Conservation (phyloP, 352 stramenopile species). For the Detonula confervacea region DNA sequence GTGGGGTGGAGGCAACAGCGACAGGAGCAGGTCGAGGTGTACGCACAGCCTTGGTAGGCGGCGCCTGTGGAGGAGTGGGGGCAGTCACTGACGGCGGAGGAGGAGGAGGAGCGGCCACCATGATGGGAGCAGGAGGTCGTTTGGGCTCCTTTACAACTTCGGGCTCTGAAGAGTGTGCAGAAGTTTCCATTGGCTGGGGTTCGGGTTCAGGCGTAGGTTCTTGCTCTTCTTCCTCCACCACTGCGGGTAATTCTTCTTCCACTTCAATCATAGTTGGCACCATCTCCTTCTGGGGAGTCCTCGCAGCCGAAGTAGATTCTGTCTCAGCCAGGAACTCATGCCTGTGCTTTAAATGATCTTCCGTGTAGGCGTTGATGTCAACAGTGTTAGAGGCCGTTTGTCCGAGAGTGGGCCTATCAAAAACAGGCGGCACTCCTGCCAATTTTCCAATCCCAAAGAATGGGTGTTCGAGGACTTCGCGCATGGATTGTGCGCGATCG, state of each 20-base stretch:
- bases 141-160: not conserved
- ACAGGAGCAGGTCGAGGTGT: not conserved
- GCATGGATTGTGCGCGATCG: conserved; percentile 74
- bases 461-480: conserved; percentile 78
- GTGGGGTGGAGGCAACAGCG: not conserved
- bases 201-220: not conserved
- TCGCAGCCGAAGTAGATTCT: not conserved
- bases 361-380: conserved; percentile 40
- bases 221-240: not conserved
- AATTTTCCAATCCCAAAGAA: conserved; percentile 71
- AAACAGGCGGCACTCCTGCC: conserved; percentile 29
- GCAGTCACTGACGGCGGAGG: not conserved
- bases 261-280: not conserved
- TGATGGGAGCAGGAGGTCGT: not conserved
- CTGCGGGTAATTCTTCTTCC: conserved; percentile 2
- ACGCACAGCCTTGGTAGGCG: not conserved
- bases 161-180: not conserved
- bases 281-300: conserved; percentile 1
- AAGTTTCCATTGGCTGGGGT: not conserved
- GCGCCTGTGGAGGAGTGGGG: conserved; percentile 12
- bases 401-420: conserved; percentile 29
- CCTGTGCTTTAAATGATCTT: conserved; percentile 30
- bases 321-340: conserved; percentile 23
- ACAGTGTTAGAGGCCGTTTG: conserved; percentile 24
- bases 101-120: not conserved